Evolutionary conservation across 805 yeast genomes (phyloP).

Genomic region (Yarrowia keelungensis): DNA sequence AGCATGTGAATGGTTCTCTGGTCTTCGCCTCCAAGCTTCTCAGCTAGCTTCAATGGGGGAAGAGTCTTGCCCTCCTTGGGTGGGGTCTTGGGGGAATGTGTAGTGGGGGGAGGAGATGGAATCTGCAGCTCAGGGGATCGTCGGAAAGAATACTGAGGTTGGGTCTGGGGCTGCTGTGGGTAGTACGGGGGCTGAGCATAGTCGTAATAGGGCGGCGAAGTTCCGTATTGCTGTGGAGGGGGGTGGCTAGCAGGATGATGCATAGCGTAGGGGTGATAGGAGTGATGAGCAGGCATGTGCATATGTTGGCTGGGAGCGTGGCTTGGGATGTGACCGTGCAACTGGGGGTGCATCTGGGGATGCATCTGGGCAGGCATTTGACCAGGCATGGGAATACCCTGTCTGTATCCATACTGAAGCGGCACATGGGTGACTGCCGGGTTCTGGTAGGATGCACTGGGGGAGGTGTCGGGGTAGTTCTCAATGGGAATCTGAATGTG

Average conservation of each 20-base stretch:
- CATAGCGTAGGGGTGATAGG: slow-evolving; percentile 30
- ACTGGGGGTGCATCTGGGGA: slow-evolving; percentile 28
- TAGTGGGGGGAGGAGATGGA: slow-evolving; percentile 32
- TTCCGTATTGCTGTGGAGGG: slow-evolving; percentile 26
- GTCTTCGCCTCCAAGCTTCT: slow-evolving; percentile 32
- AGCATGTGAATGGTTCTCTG: slow-evolving; percentile 36
- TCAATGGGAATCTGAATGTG: slow-evolving; percentile 48
- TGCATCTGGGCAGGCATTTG: slow-evolving; percentile 17
- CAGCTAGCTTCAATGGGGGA: slow-evolving; percentile 27
- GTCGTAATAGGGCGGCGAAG: slow-evolving; percentile 31
- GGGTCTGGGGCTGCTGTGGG: slow-evolving; percentile 12
- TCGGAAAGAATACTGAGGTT: slow-evolving; percentile 23
- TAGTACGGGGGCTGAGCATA: slow-evolving; percentile 14
- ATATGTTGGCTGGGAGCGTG: slow-evolving; percentile 22
- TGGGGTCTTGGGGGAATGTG: slow-evolving; percentile 29
- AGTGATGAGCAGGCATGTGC: slow-evolving; percentile 29
- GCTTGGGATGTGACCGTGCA: slow-evolving; percentile 22
- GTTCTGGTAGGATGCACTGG: slow-evolving; percentile 41
- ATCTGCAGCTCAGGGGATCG: slow-evolving; percentile 32
- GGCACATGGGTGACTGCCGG: slow-evolving; percentile 32
- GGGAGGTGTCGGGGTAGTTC: slow-evolving; percentile 41
- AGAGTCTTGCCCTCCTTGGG: slow-evolving; percentile 31
- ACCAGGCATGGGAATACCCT: slow-evolving; percentile 30
- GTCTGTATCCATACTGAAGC: slow-evolving; percentile 30
- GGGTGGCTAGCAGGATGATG: slow-evolving; percentile 3